Base-by-base conservation (phyloP, 148 eudicot genomes). In the Persicaria maculosa region DNA sequence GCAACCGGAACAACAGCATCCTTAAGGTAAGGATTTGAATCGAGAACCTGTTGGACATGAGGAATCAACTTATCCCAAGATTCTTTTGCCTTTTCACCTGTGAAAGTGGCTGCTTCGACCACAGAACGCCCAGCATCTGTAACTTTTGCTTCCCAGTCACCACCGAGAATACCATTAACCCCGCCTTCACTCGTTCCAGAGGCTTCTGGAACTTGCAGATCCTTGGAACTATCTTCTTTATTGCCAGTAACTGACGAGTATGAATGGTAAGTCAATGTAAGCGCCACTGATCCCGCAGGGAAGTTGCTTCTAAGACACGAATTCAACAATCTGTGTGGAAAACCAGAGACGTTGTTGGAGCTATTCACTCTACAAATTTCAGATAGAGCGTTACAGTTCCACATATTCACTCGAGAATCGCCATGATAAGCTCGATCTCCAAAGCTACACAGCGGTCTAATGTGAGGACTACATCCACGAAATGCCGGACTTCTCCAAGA, bases 1-100 rank as follows among this genome's bases (percentile, higher is more conserved):
- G 97, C 80, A 77, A 90, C 80, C 7, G 99, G 97, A 57, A 86
- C 92, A 80, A 96, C 81, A 44, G 90, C 88, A 80, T 92, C 97
- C 55, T 84, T 88, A 50, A 96, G 85, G 77, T 89, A 90, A 4
- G 99, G 97, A 79, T 92, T 84, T 31, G 94, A 54, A 75, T 92
- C 97, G 9, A 96, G 78, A 74, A 88, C 74, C 72, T 85, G 82
- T 69, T 96, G 85, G 36, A 82, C 91, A 79, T 85, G 74, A 74
- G 97, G 97, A 70, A 80, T 72, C 50, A 84, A 74, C 74, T 90
- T 90, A 78, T 76, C 74, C 57, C 91, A 88, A 4, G 82, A 85
- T 75, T 87, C 92, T 78, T 88, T 86, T 0, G 83, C 91, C 84
- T 89, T 90, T 59, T 90, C 84, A 57, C 84, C 85, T 4, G 85